Conservation (phyloP, 495 filamentous ascomycete species). For the Tetracladium setigerum region DNA sequence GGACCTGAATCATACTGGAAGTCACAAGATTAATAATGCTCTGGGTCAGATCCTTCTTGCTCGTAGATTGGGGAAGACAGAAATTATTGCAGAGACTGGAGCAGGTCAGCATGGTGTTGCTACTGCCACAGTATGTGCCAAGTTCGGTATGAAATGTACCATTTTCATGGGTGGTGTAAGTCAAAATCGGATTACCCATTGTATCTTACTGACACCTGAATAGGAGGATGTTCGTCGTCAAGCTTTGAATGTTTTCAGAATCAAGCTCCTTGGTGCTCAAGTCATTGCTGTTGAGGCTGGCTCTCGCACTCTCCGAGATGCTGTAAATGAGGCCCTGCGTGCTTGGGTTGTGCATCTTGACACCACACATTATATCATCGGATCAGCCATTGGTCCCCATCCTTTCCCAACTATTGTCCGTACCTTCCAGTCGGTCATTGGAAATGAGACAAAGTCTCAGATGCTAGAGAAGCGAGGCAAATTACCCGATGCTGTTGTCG, state of each 20-base stretch:
- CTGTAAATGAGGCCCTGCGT: slow-evolving; percentile 88
- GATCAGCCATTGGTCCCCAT: slow-evolving; percentile 89
- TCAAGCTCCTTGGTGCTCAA: slow-evolving; percentile 86
- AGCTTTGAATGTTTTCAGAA: slow-evolving; percentile 92
- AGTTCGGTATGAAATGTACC: slow-evolving; percentile 92
- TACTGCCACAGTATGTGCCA: slow-evolving; percentile 91
- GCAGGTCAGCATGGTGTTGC: slow-evolving; percentile 97
- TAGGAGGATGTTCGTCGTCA: slow-evolving; percentile 83
- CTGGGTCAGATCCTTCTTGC: slow-evolving; percentile 84
- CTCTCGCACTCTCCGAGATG: slow-evolving; percentile 79
- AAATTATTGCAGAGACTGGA: slow-evolving; percentile 93
- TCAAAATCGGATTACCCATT: not conserved
- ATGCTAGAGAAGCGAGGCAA: slow-evolving; percentile 64
- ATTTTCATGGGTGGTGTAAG: slow-evolving; percentile 80
- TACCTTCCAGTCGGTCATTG: slow-evolving; percentile 91
- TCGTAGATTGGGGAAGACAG: slow-evolving; percentile 73
- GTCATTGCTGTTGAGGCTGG: slow-evolving; percentile 86
- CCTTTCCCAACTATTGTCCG: slow-evolving; percentile 95
- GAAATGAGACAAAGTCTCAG: slow-evolving; percentile 86
- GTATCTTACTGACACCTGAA: not conserved
- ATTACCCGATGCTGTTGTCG: slow-evolving; percentile 90
- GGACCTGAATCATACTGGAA: slow-evolving; percentile 77
- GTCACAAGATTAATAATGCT: slow-evolving; percentile 97
- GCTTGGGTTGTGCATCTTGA: slow-evolving; percentile 80
- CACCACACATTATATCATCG: slow-evolving; percentile 95